Percentiles rank a stretch among this genome's conserved stretches.
Evolutionary conservation across 2,329 filamentous ascomycete species (phyloP).

Genomic region (Emericellopsis atlantica): DNA sequence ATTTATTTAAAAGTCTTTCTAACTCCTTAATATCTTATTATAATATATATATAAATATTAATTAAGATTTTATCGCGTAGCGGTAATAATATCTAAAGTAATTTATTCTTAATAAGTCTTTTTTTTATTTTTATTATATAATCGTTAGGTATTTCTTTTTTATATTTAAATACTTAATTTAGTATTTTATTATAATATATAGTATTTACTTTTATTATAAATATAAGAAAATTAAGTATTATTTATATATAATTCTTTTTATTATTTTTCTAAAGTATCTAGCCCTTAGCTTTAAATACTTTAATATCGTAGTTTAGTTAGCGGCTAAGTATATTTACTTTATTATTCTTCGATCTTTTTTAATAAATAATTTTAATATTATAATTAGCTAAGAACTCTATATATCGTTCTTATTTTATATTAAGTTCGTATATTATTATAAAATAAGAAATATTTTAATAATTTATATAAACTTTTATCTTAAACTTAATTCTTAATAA

Average conservation of each 20-base stretch:
- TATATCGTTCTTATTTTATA: background rate
- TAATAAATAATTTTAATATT: background rate
- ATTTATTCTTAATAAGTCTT: background rate
- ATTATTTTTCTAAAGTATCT: background rate
- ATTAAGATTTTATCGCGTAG: too few relatives aligned
- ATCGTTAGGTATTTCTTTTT: background rate
- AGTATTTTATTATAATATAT: background rate
- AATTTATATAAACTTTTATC: background rate
- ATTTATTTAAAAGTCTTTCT: too few relatives aligned
- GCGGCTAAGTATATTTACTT: background rate
- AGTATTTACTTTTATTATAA: background rate
- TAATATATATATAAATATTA: too few relatives aligned
- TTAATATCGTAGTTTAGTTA: constrained; percentile 2
- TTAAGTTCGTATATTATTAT: background rate
- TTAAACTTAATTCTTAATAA: constrained; percentile 1
- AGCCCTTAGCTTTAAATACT: background rate
- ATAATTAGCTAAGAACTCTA: background rate
- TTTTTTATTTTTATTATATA: background rate
- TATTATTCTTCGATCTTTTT: background rate
- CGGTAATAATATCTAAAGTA: background rate
- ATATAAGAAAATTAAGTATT: background rate
- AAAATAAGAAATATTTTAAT: background rate
- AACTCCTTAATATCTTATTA: too few relatives aligned
- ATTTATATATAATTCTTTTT: background rate
- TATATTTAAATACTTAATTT: background rate